Evolutionary conservation across 2,329 filamentous ascomycete genomes (phyloP), one percentile per base, ranked within the genome.

Genomic region (Pseudogymnoascus sp.): DNA sequence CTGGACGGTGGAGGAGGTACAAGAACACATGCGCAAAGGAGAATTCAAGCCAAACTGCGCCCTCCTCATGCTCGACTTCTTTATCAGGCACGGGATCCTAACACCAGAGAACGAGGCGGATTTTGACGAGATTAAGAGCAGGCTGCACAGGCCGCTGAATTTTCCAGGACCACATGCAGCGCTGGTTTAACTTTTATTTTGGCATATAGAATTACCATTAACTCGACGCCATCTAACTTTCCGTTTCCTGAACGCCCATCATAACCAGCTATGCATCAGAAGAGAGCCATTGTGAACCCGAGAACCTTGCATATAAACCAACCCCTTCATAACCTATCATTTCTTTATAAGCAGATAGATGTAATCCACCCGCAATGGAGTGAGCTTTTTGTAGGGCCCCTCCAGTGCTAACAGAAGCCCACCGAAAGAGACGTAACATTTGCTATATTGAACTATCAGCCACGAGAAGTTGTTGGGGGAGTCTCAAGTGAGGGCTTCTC

Each of bases 291-390:
- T 35, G 26, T 31, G 61, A 36, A 31, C 23, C 61, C 23, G 50
- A 26, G 42, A 66, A 57, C 63, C 65, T 64, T 68, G 68, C 65
- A 66, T 65, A 31, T n/a, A 64, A 42, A 33, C 17, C 47, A 36
- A 50, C 23, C n/a, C 59, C 15, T 59, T 21, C 62, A 36, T 28
- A 57, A 59, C 13, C 23, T 17, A 35, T 72, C 78, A 93, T 86
- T 96, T 96, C 86, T 97, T 99, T 70, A 96, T 81, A 65, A 97
- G 83, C 66, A 99, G 83, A 75, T 99, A 99, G 67, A 96, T 87
- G 74, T 96, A 88, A 75, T 99, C 95, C 72, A 97, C 93, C 71
- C 92, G 86, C 73, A 99, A 78, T 28, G 92, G 89, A 35, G 90
- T 96, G 67, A 99, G 85, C 80, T 96, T 97, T 82, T 95, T 96